Percentiles rank a stretch among this genome's conserved stretches.
These are phyloP conservation scores for Stereum hirsutum DNA, from an alignment of 1,284 basidiomycete genomes.

Conservation along the genomic window DNA sequence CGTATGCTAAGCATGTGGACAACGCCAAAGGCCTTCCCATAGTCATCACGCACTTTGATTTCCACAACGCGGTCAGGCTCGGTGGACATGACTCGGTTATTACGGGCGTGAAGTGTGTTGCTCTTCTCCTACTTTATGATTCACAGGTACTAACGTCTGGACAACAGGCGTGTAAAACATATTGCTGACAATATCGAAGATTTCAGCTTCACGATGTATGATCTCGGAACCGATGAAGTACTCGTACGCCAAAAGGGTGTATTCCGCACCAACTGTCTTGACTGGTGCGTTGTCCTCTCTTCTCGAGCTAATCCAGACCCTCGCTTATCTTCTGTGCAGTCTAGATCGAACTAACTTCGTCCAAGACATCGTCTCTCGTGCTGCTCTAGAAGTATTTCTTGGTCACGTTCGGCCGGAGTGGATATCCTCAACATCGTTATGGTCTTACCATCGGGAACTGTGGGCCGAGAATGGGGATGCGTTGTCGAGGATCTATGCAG, in stretches of 20 bases:
- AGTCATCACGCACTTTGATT: slow-evolving; percentile 87
- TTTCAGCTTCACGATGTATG: slow-evolving; percentile 82
- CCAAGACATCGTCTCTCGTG: slow-evolving; percentile 84
- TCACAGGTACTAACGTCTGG: slow-evolving; percentile 4
- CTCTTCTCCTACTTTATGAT: slow-evolving; percentile 2
- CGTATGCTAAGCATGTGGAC: slow-evolving; percentile 75
- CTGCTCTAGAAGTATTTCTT: slow-evolving; percentile 69
- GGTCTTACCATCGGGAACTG: slow-evolving; percentile 83
- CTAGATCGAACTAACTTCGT: slow-evolving; percentile 98
- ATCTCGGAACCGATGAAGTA: slow-evolving; percentile 52
- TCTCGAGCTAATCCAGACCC: background rate
- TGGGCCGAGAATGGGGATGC: slow-evolving; percentile 98
- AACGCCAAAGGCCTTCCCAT: slow-evolving; percentile 52
- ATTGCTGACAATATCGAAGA: slow-evolving; percentile 63
- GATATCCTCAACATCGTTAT: slow-evolving; percentile 63
- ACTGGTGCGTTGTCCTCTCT: slow-evolving; percentile 57
- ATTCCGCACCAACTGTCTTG: slow-evolving; percentile 93
- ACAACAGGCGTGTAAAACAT: slow-evolving; percentile 43
- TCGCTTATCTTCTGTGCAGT: slow-evolving; percentile 31
- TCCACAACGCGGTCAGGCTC: slow-evolving; percentile 78
- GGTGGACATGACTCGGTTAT: slow-evolving; percentile 86
- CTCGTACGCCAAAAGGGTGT: slow-evolving; percentile 83
- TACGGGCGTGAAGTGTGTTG: slow-evolving; percentile 57
- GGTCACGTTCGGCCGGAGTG: slow-evolving; percentile 64
- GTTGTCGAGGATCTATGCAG: slow-evolving; percentile 88